These are phyloP conservation scores for Piper betle DNA, from an alignment of 164 flowering plant genomes.

Conservation along the genomic window DNA sequence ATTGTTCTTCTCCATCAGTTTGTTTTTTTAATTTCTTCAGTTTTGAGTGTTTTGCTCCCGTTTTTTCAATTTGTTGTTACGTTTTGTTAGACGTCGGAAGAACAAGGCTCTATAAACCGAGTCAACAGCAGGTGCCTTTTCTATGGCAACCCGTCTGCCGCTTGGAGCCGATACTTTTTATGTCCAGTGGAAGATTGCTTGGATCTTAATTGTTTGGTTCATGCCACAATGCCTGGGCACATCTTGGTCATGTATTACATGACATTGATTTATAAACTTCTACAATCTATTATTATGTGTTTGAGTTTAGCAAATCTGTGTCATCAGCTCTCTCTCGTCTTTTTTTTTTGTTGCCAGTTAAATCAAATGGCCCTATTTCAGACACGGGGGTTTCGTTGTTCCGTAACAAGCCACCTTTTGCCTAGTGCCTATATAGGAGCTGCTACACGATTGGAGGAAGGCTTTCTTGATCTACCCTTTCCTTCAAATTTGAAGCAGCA, in stretches of 20 bases:
- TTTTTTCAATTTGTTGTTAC: no score
- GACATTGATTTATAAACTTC: no score
- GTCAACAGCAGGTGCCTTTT: constrained; percentile 10
- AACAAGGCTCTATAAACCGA: constrained; percentile 6
- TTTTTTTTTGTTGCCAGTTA: background rate
- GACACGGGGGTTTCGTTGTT: constrained; percentile 9
- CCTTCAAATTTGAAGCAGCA: constrained; percentile 8
- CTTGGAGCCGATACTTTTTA: constrained; percentile 9
- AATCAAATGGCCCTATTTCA: constrained; percentile 4
- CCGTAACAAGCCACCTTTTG: constrained; percentile 9
- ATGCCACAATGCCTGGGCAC: constrained; percentile 11
- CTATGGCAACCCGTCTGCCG: constrained; percentile 12
- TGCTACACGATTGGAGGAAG: constrained; percentile 5
- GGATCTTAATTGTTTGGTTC: constrained; percentile 7
- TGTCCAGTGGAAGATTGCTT: constrained; percentile 9
- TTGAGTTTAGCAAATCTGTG: background rate
- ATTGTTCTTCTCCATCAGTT: no score
- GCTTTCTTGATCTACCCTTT: background rate
- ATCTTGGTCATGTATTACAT: background rate
- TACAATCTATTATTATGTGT: background rate
- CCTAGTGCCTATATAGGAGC: constrained; percentile 6
- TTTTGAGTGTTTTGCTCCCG: no score
- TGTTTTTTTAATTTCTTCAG: no score
- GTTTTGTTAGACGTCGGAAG: no score
- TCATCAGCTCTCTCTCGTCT: background rate